Evolutionary conservation across 1,284 basidiomycete species (phyloP).

Genomic region (Papiliotrema fonsecae): DNA sequence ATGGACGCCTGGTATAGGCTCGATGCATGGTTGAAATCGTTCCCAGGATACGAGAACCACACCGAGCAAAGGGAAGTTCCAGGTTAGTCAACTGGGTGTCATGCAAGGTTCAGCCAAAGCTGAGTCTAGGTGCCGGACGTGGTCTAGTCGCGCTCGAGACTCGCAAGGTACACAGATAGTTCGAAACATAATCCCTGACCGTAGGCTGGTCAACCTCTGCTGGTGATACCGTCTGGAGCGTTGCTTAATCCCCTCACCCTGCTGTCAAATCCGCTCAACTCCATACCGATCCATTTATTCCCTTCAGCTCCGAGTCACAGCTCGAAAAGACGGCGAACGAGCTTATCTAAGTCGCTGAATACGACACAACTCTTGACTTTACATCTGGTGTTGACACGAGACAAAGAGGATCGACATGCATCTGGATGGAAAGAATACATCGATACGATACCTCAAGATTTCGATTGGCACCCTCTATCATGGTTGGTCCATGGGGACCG

Average conservation of each 20-base stretch:
- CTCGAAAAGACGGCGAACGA: slow-evolving; percentile 4
- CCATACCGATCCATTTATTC: slow-evolving; percentile 34
- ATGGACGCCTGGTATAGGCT: slow-evolving; percentile 6
- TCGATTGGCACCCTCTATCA: slow-evolving; percentile 66
- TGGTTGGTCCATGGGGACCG: slow-evolving; percentile 52
- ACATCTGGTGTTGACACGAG: slow-evolving; percentile 55
- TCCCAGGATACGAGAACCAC: slow-evolving; percentile 11
- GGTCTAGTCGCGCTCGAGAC: slow-evolving; percentile 60
- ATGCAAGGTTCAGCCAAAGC: not conserved
- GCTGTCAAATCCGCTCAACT: slow-evolving; percentile 14
- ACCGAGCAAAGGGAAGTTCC: slow-evolving; percentile 11
- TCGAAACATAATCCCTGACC: not conserved
- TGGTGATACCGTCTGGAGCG: slow-evolving; percentile 63
- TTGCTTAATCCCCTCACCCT: slow-evolving; percentile 68
- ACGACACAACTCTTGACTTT: slow-evolving; percentile 57
- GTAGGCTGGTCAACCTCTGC: slow-evolving; percentile 57
- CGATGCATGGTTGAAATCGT: slow-evolving; percentile 11
- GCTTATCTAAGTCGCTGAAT: slow-evolving; percentile 34
- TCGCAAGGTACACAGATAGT: slow-evolving; percentile 52
- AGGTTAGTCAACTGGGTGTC: slow-evolving; percentile 6
- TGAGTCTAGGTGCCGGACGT: slow-evolving; percentile 58
- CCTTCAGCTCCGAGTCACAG: slow-evolving; percentile 10
- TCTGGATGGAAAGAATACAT: slow-evolving; percentile 66
- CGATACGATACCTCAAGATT: slow-evolving; percentile 62
- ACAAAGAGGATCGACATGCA: slow-evolving; percentile 51